These are phyloP conservation scores for Microsporum ferrugineum DNA, from an alignment of 2,329 filamentous ascomycete genomes.

Conservation along the genomic window DNA sequence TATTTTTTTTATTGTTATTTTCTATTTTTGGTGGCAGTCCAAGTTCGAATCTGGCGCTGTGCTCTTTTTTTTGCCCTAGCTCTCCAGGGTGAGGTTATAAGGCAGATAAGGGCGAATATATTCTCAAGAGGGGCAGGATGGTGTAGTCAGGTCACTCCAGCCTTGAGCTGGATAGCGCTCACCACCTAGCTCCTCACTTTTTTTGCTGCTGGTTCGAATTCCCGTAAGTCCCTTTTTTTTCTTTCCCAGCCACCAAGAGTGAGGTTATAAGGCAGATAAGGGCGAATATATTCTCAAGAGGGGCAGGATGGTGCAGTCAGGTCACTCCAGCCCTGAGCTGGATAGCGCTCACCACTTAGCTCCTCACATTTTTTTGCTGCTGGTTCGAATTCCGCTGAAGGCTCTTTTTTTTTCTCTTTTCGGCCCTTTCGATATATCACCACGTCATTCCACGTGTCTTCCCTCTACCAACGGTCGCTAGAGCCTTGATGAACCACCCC, in stretches of 20 bases:
- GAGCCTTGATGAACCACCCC: not conserved
- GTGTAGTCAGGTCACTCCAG: not conserved
- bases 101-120: not conserved
- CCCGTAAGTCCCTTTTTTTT: not conserved
- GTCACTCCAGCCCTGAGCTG: not conserved
- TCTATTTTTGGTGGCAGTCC: not conserved
- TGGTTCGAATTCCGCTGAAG: not conserved
- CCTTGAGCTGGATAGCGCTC: not conserved
- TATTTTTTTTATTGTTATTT: not conserved
- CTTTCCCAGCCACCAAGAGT: not conserved
- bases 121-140: not conserved
- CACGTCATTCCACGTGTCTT: not conserved
- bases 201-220: not conserved
- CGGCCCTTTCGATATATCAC: not conserved
- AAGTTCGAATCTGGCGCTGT: not conserved
- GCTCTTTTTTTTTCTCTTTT: not conserved
- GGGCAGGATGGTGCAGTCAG: not conserved
- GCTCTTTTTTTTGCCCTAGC: not conserved
- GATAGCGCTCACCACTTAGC: not conserved
- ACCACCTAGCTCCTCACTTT: not conserved
- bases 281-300: not conserved
- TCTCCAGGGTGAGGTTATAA: not conserved
- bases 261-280: not conserved
- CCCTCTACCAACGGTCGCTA: not conserved
- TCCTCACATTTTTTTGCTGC: not conserved